These are phyloP conservation scores for Lachancea sp. DNA, from an alignment of 805 yeast species.

Conservation along the genomic window DNA sequence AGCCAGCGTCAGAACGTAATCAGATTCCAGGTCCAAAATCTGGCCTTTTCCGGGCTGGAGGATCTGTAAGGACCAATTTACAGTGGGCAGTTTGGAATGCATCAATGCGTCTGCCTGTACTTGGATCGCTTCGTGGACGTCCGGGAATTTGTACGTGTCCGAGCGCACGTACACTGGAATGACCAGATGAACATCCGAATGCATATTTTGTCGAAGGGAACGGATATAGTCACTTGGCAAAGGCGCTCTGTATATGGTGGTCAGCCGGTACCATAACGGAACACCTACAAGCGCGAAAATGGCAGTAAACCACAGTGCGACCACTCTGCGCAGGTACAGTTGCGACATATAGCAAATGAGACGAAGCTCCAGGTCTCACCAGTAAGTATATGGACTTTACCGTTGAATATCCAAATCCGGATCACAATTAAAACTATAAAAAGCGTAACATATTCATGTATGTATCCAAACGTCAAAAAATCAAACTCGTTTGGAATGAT, in stretches of 20 bases:
- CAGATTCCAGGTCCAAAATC: conserved; percentile 12
- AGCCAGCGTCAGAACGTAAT: conserved; percentile 31
- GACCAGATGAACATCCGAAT: conserved; percentile 38
- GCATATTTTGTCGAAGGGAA: conserved; percentile 34
- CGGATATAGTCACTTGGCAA: conserved; percentile 35
- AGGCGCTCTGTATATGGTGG: conserved; percentile 38
- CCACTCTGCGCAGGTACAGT: conserved; percentile 18
- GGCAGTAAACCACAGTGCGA: conserved; percentile 20
- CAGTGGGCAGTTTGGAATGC: conserved; percentile 24
- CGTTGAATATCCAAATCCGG: too few species aligned
- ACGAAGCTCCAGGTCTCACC: too few species aligned
- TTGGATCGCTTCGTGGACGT: conserved; percentile 51
- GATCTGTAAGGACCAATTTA: conserved; percentile 34
- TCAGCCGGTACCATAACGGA: conserved; percentile 38
- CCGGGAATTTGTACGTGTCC: conserved; percentile 55
- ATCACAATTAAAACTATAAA: too few species aligned
- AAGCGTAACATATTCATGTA: too few species aligned
- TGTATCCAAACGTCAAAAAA: too few species aligned
- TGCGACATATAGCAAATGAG: too few species aligned
- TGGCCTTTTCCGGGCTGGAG: conserved; percentile 20
- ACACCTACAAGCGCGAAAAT: conserved; percentile 35
- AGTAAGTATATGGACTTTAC: too few species aligned
- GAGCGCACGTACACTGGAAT: conserved; percentile 40
- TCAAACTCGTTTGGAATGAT: too few species aligned
- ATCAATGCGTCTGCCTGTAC: conserved; percentile 41